These are phyloP conservation scores for Boletus pseudo-olivaceus DNA, from an alignment of 768 basidiomycete species.

Conservation along the genomic window DNA sequence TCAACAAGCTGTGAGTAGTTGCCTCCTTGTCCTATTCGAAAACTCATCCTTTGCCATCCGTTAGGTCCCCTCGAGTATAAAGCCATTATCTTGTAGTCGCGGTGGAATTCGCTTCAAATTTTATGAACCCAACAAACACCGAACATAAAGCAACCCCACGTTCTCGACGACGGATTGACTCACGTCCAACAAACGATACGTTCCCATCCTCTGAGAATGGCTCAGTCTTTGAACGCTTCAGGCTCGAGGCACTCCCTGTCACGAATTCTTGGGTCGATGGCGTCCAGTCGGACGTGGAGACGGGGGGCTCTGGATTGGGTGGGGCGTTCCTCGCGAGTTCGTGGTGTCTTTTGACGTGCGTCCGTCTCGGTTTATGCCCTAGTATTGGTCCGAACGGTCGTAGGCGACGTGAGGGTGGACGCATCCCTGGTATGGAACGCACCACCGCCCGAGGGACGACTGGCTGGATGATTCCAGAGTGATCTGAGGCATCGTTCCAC, in stretches of 20 bases:
- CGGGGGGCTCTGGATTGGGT: neutral
- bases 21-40: neutral
- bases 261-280: neutral
- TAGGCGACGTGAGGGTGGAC: neutral
- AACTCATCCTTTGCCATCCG: neutral
- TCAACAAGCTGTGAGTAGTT: neutral
- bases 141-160: neutral
- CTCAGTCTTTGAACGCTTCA: neutral
- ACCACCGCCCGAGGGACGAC: neutral
- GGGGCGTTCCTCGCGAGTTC: neutral
- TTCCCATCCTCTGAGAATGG: neutral
- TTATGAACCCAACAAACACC: neutral
- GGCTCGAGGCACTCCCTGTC: neutral
- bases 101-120: neutral
- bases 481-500: neutral
- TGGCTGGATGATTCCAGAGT: neutral
- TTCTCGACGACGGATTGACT: neutral
- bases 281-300: neutral
- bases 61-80: neutral
- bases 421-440: neutral
- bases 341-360: too few species aligned
- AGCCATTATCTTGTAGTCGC: neutral
- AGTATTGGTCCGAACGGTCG: neutral
- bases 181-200: neutral
- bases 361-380: too few species aligned